Evolutionary conservation across 2,329 filamentous ascomycete species (phyloP).

Genomic region (Chaetomiaceae sp.): DNA sequence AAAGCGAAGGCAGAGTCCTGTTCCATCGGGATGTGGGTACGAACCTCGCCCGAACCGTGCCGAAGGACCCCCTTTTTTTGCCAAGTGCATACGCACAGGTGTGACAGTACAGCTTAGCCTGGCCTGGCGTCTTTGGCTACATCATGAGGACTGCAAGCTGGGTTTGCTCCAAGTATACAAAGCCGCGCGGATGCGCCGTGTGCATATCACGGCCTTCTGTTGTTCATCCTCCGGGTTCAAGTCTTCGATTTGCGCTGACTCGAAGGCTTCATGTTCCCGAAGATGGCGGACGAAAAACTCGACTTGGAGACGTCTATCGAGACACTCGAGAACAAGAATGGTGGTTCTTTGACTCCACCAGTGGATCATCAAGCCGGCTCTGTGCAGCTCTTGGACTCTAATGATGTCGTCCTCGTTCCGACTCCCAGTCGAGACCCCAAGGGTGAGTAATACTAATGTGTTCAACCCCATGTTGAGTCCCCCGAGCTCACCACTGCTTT

Average conservation of each 20-base stretch:
- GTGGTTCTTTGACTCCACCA: neutral
- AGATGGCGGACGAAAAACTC: constrained; percentile 3
- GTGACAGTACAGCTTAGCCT: neutral
- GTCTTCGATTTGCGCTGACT: too few relatives aligned
- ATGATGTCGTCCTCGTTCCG: constrained; percentile 2
- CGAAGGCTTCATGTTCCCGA: neutral
- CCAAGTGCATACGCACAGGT: neutral
- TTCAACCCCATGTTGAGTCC: neutral
- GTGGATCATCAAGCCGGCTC: neutral
- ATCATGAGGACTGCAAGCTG: neutral
- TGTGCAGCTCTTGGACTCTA: neutral
- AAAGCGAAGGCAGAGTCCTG: neutral
- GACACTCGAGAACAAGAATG: constrained; percentile 1
- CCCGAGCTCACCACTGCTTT: neutral
- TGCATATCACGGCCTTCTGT: neutral
- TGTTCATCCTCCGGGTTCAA: neutral
- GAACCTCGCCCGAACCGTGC: neutral
- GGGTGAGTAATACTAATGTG: neutral
- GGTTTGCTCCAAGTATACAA: neutral
- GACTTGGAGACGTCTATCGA: neutral
- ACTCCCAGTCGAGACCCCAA: constrained; percentile 3
- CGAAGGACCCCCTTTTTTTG: neutral
- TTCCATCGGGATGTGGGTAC: neutral
- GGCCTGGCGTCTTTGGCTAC: too few relatives aligned
- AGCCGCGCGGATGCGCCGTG: neutral